phyloP scores from a whole-genome alignment of 805 yeast species.

The Yarrowia sp. region DNA sequence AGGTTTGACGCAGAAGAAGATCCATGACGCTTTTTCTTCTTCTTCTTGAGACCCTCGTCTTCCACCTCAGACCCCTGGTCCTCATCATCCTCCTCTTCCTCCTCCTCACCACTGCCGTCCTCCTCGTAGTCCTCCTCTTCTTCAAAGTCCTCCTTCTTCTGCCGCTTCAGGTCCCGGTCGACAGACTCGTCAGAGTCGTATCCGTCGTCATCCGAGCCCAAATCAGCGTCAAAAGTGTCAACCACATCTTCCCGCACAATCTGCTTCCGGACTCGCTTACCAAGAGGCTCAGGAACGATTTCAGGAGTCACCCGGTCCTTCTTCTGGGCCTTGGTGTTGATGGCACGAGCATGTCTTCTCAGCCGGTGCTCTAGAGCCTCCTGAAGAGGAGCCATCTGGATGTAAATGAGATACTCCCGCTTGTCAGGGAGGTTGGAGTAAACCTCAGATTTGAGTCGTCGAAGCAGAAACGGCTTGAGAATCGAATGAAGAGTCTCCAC shows the following conservation, averaged over 20 bases:
- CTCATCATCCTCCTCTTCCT: not conserved
- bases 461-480: conserved; percentile 77
- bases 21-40: not conserved
- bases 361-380: conserved; percentile 50
- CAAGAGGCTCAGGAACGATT: not conserved
- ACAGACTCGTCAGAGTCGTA: not conserved
- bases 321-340: not conserved
- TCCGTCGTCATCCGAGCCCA: conserved; percentile 8
- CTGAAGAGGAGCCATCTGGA: conserved; percentile 63
- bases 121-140: not conserved
- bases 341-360: not conserved
- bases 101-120: not conserved
- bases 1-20: not conserved
- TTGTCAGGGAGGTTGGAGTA: conserved; percentile 73
- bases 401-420: conserved; percentile 79
- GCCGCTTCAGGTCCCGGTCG: not conserved
- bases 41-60: not conserved
- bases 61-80: not conserved
- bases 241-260: not conserved
- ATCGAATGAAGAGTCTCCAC: conserved; percentile 81
- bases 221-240: conserved; percentile 5
- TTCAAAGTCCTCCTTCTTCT: not conserved
- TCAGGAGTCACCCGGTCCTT: not conserved
- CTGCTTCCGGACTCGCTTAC: not conserved
- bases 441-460: conserved; percentile 77